A percentile compares a stretch with the other conserved stretches of the same genome.
These are phyloP conservation scores for Amanita exitialis DNA, from an alignment of 768 basidiomycete genomes.

Conservation along the genomic window DNA sequence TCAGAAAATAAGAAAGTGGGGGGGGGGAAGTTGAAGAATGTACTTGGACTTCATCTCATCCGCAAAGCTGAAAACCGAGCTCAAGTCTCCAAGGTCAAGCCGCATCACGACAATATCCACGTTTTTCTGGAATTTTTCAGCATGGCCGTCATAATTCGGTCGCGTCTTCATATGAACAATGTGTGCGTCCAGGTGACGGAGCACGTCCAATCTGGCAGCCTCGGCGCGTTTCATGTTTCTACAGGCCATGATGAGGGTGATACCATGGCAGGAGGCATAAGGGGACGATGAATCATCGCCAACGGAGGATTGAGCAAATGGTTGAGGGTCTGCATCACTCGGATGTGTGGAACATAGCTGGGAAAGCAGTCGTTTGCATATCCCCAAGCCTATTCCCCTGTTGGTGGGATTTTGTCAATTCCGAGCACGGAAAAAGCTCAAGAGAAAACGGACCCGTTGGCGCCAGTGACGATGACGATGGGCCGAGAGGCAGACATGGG, in stretches of 20 bases:
- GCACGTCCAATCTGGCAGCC: constrained; percentile 45
- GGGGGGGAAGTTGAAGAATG: constrained; percentile 12
- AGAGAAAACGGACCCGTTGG: constrained; percentile 41
- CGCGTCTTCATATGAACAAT: constrained; percentile 26
- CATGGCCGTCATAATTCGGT: constrained; percentile 38
- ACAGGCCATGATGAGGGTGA: constrained; percentile 78
- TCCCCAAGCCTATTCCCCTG: constrained; percentile 79
- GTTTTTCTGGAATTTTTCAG: constrained; percentile 46
- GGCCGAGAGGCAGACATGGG: constrained; percentile 27
- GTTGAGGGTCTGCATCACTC: constrained; percentile 40
- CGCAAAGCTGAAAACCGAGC: constrained; percentile 54
- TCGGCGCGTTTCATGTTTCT: constrained; percentile 56
- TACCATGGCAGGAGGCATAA: constrained; percentile 29
- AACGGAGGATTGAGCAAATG: constrained; percentile 21
- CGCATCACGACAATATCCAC: constrained; percentile 48
- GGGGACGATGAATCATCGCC: constrained; percentile 9
- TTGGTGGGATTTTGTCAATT: not conserved
- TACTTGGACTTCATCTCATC: constrained; percentile 45
- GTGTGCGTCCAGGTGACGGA: constrained; percentile 42
- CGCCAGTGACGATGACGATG: constrained; percentile 60
- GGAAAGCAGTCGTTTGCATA: constrained; percentile 67
- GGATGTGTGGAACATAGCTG: constrained; percentile 48
- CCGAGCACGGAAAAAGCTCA: not conserved
- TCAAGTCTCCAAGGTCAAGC: constrained; percentile 56
- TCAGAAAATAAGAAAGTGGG: not conserved